A percentile compares a stretch with the other conserved stretches of the same genome.
Evolutionary conservation across 768 basidiomycete species (phyloP).

Genomic region (Lactarius pseudohatsudake): DNA sequence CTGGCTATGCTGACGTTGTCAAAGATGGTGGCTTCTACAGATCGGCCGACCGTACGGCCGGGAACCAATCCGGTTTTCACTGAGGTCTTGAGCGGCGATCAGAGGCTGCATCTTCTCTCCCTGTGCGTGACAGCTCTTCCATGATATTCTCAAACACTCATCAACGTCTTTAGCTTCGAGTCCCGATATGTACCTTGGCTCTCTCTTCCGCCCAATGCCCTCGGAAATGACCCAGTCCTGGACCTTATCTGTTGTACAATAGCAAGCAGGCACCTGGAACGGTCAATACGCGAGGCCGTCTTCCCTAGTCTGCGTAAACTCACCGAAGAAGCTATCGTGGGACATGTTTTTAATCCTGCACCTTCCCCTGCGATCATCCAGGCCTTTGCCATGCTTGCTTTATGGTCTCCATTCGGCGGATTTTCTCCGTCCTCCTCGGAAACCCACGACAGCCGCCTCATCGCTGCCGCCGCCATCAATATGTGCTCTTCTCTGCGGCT

Average conservation of each 20-base stretch:
- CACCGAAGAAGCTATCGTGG: conserved; percentile 41
- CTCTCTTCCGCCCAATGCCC: conserved; percentile 38
- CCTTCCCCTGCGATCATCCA: conserved; percentile 45
- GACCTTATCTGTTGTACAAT: conserved; percentile 48
- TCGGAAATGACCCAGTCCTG: conserved; percentile 38
- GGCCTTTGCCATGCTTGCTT: conserved; percentile 43
- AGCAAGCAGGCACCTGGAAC: conserved; percentile 45
- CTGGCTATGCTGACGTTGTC: conserved; percentile 46
- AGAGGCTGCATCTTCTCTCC: conserved; percentile 21
- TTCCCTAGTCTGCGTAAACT: conserved; percentile 44
- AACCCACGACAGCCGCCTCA: conserved; percentile 42
- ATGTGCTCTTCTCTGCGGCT: conserved; percentile 49
- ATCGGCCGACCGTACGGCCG: conserved; percentile 32
- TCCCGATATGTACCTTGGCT: conserved; percentile 47
- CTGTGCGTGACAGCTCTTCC: conserved; percentile 16
- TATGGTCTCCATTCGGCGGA: conserved; percentile 46
- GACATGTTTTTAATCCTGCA: conserved; percentile 43
- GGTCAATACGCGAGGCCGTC: conserved; percentile 38
- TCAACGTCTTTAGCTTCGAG: conserved; percentile 39
- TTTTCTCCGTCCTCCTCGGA: conserved; percentile 31
- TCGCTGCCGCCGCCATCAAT: conserved; percentile 44
- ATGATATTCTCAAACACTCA: neutral
- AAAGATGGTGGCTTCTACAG: conserved; percentile 30
- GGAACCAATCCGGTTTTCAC: conserved; percentile 24
- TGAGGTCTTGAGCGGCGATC: conserved; percentile 22